Conservation (phyloP, 257 asterid species). For the Solanum etuberosum region DNA sequence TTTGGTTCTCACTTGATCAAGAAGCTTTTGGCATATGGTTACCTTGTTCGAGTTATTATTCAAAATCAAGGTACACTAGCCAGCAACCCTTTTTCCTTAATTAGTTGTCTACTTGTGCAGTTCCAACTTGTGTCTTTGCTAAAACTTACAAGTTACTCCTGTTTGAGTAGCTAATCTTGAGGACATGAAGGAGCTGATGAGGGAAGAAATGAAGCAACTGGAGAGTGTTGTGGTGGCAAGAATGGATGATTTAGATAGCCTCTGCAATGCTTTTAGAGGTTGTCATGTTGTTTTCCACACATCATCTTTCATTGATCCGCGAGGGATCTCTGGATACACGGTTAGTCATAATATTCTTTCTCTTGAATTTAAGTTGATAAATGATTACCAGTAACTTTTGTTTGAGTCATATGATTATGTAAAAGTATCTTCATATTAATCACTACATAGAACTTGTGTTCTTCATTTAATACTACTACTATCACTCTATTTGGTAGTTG, state of each 20-base stretch:
- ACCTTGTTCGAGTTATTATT: slow-evolving; percentile 20
- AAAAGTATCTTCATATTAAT: background rate
- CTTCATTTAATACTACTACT: background rate
- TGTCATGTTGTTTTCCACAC: slow-evolving; percentile 28
- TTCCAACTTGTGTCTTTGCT: background rate
- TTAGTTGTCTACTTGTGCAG: background rate
- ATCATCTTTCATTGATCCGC: slow-evolving; percentile 27
- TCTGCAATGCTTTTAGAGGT: slow-evolving; percentile 18
- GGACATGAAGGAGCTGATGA: slow-evolving; percentile 17
- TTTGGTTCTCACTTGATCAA: slow-evolving; percentile 20
- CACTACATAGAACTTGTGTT: background rate
- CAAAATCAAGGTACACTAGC: slow-evolving; percentile 7
- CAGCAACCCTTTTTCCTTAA: background rate
- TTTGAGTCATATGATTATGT: background rate
- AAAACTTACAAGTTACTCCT: background rate
- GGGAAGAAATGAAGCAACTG: slow-evolving; percentile 16
- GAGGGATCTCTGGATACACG: slow-evolving; percentile 23
- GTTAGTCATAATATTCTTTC: background rate
- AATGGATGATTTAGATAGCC: slow-evolving; percentile 14
- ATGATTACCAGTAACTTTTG: background rate
- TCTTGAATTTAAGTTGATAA: background rate
- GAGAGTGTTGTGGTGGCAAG: slow-evolving; percentile 20
- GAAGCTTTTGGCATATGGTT: slow-evolving; percentile 18
- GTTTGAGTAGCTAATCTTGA: slow-evolving; percentile 9
- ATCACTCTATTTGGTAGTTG: background rate